A percentile compares a stretch with the other conserved stretches of the same genome.
Conservation (phyloP, 2,329 filamentous ascomycete species). For the Sporothrix dimorphospora region DNA sequence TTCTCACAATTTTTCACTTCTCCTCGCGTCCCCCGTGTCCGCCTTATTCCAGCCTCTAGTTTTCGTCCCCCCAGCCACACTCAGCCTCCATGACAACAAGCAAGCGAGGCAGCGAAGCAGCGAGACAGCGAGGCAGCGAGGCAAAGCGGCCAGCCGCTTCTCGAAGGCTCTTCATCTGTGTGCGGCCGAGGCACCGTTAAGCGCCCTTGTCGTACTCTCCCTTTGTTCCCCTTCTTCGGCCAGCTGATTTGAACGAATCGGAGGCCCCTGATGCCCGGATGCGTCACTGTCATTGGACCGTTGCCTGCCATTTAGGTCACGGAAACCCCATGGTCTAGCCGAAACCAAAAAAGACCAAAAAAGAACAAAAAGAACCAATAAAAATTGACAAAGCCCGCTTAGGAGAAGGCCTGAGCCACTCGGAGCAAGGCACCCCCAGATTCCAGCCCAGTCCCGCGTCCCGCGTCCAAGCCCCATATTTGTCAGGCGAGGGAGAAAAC, state of each 20-base stretch:
- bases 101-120: too few relatives aligned
- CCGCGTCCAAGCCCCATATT: slow-evolving; percentile 19
- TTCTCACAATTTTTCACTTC: neutral
- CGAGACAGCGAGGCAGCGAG: too few relatives aligned
- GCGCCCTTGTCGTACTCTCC: neutral
- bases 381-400: neutral
- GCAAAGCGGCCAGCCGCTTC: neutral
- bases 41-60: neutral
- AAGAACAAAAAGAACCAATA: neutral
- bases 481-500: slow-evolving; percentile 1
- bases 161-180: neutral
- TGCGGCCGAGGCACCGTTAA: neutral
- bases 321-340: slow-evolving; percentile 1
- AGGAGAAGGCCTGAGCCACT: neutral
- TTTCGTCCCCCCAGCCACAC: slow-evolving; percentile 9
- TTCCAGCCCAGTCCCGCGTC: neutral
- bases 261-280: slow-evolving; percentile 3
- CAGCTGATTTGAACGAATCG: slow-evolving; percentile 7
- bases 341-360: neutral
- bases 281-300: slow-evolving; percentile 8
- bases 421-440: too few relatives aligned
- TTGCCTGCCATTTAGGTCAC: neutral
- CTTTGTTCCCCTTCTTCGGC: neutral
- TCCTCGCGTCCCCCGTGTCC: neutral
- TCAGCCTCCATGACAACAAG: neutral